Percentiles rank a stretch among this genome's conserved stretches.
Conservation (phyloP, 2,329 filamentous ascomycete genomes). For the Claviceps africana region DNA sequence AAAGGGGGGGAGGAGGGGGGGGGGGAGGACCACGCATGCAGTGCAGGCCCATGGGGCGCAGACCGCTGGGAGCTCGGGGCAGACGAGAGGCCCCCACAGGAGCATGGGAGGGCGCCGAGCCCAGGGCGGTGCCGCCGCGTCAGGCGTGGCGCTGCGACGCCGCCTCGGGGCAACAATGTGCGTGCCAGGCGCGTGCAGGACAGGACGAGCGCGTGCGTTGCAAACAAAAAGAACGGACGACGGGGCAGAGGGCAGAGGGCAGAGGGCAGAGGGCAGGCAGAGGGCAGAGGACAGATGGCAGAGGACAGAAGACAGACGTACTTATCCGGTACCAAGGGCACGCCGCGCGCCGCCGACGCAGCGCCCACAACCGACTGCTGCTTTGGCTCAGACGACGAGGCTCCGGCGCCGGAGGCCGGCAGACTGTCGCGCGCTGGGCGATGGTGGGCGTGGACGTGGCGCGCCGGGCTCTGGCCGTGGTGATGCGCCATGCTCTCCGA, state of each 20-base stretch:
- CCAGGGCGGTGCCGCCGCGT: not conserved
- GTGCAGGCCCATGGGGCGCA: not conserved
- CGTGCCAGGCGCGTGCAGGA: not conserved
- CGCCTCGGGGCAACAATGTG: not conserved
- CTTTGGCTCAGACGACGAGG: constrained; percentile 26
- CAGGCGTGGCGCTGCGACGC: constrained; percentile 2
- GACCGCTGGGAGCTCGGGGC: constrained; percentile 2
- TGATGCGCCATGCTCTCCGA: constrained; percentile 47
- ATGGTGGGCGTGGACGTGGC: constrained; percentile 31
- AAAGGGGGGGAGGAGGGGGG: not conserved
- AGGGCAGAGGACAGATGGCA: not conserved
- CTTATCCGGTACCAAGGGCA: constrained; percentile 38
- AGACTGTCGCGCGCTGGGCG: constrained; percentile 40
- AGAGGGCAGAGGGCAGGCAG: not conserved
- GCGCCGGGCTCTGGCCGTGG: constrained; percentile 43
- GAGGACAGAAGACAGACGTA: constrained; percentile 14
- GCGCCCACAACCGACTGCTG: constrained; percentile 29
- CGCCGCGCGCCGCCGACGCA: constrained; percentile 31
- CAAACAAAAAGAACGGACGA: not conserved
- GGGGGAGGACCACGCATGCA: too few relatives aligned
- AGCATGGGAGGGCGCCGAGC: constrained; percentile 3
- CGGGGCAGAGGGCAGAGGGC: not conserved
- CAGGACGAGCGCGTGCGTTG: not conserved
- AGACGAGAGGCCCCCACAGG: constrained; percentile 1
- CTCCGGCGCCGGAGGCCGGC: constrained; percentile 36